Conservation (phyloP, 192 early-diverging fungal species). For the Coemansia sp. region DNA sequence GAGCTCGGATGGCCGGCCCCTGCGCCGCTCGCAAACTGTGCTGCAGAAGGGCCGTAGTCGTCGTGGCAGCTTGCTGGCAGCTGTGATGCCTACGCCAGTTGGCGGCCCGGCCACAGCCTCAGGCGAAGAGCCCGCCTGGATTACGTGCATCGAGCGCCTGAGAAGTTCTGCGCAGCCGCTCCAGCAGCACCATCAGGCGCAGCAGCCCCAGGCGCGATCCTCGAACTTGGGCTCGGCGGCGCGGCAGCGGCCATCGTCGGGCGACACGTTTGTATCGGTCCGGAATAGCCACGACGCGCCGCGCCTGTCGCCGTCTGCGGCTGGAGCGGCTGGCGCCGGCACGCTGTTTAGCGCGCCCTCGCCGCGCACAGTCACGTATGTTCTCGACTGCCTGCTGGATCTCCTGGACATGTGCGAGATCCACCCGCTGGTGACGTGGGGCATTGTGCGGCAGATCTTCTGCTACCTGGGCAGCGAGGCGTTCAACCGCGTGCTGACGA, state of each 20-base stretch:
- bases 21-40: constrained; percentile 48
- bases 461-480: constrained; percentile 76
- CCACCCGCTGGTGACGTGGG: constrained; percentile 74
- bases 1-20: constrained; percentile 48
- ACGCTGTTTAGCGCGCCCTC: constrained; percentile 44
- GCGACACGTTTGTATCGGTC: constrained; percentile 50
- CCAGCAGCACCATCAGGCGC: too few species aligned
- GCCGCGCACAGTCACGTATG: constrained; percentile 72
- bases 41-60: constrained; percentile 36
- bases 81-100: not conserved
- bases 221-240: not conserved
- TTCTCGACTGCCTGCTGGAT: constrained; percentile 70
- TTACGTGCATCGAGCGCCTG: constrained; percentile 31
- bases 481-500: constrained; percentile 86
- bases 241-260: constrained; percentile 40
- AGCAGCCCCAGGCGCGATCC: not conserved
- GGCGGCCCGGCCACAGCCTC: constrained; percentile 29
- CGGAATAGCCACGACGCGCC: constrained; percentile 31
- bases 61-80: constrained; percentile 37
- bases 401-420: constrained; percentile 74
- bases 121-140: constrained; percentile 41
- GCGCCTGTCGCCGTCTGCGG: constrained; percentile 7
- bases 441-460: constrained; percentile 76
- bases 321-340: not conserved
- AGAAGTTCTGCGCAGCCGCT: not conserved